Evolutionary conservation across 75 land plant species (phyloP).

Genomic region (Sequoiadendron giganteum): DNA sequence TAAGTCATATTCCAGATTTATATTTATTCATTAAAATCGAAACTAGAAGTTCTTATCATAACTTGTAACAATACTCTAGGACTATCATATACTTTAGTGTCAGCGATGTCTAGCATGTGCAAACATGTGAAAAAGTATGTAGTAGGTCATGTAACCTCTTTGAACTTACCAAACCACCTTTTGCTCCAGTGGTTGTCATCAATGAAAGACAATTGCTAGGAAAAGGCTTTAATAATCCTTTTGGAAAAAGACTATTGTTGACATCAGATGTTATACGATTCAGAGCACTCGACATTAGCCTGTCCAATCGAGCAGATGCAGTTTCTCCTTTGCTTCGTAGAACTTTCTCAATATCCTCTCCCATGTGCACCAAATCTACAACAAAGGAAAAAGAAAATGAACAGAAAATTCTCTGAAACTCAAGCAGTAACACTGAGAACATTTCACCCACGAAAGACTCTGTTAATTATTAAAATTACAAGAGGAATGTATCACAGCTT

Average conservation of each 20-base stretch:
- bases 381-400: not conserved
- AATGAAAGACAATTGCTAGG: conserved; percentile 79
- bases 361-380: conserved; percentile 5
- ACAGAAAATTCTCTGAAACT: not conserved
- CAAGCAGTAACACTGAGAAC: not conserved
- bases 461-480: not conserved
- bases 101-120: not conserved
- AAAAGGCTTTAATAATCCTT: conserved; percentile 74
- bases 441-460: not conserved
- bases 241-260: conserved; percentile 59
- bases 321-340: conserved; percentile 70
- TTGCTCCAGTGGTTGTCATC: conserved; percentile 95
- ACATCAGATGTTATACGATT: conserved; percentile 54
- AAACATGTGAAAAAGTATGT: not conserved
- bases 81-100: not conserved
- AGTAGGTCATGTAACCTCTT: not conserved
- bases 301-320: conserved; percentile 69
- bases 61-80: not conserved
- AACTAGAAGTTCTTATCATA: not conserved
- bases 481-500: not conserved
- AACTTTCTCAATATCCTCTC: conserved; percentile 56
- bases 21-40: not conserved
- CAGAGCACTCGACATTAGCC: conserved; percentile 69
- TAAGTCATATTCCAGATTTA: not conserved
- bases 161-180: conserved; percentile 77